Evolutionary conservation across 2,329 filamentous ascomycete species (phyloP).

Genomic region (Trichoderma oligosporum): DNA sequence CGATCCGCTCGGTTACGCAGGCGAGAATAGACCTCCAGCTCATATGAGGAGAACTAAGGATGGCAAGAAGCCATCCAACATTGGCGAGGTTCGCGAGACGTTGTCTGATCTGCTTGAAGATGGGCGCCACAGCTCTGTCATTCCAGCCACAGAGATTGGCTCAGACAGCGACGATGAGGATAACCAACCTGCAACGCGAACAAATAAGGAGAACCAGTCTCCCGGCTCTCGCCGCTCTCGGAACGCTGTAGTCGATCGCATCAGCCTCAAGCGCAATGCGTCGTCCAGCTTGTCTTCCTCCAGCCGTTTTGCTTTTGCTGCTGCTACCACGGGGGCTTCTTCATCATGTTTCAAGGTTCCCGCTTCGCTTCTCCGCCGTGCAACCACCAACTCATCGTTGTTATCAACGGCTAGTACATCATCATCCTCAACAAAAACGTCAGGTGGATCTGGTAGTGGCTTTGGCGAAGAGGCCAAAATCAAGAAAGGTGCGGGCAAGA

Average conservation of each 20-base stretch:
- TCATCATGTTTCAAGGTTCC: conserved; percentile 61
- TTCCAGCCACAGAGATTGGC: conserved; percentile 41
- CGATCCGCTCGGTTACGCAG: conserved; percentile 36
- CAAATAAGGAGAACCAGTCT: conserved; percentile 50
- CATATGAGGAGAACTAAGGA: conserved; percentile 58
- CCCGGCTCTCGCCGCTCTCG: conserved; percentile 37
- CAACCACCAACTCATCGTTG: conserved; percentile 61
- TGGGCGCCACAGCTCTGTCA: conserved; percentile 51
- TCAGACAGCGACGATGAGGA: conserved; percentile 43
- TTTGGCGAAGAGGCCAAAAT: conserved; percentile 52
- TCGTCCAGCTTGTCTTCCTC: conserved; percentile 37
- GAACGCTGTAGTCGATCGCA: conserved; percentile 64
- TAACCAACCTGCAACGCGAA: conserved; percentile 25
- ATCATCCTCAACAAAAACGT: conserved; percentile 28
- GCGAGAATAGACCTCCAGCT: conserved; percentile 52
- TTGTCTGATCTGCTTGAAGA: conserved; percentile 75
- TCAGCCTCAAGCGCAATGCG: conserved; percentile 60
- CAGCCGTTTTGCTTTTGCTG: conserved; percentile 55
- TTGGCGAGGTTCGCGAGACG: conserved; percentile 78
- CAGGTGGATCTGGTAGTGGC: conserved; percentile 35
- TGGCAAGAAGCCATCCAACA: conserved; percentile 64
- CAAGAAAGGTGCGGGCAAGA: conserved; percentile 58
- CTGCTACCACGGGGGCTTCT: conserved; percentile 39
- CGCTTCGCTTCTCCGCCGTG: conserved; percentile 66
- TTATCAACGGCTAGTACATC: conserved; percentile 38